phyloP scores from a whole-genome alignment of 768 basidiomycete species.

The Calocybe gangraenosa region DNA sequence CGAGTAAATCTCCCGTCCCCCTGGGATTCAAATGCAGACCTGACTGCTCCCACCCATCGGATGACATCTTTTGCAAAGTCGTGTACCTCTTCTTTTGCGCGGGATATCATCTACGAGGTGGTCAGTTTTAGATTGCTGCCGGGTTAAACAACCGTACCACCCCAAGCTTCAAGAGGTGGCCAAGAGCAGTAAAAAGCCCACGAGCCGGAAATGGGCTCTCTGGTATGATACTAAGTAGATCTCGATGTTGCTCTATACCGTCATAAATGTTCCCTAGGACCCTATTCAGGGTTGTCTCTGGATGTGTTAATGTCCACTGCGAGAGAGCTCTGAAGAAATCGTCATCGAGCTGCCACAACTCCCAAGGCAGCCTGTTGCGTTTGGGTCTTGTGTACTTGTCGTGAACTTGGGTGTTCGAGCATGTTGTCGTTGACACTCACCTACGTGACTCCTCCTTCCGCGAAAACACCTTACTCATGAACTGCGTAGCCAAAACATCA shows the following conservation, averaged over 20 bases:
- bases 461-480: no score
- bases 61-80: constrained; percentile 6
- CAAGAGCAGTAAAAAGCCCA: neutral
- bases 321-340: neutral
- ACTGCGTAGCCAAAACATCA: no score
- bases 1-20: constrained; percentile 2
- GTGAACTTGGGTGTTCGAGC: no score
- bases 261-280: neutral
- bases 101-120: no score
- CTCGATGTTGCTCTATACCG: neutral
- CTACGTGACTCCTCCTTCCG: no score
- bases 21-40: neutral
- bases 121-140: neutral
- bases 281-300: neutral
- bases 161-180: neutral
- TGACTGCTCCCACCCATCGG: constrained; percentile 5
- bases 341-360: neutral
- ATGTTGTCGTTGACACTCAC: no score
- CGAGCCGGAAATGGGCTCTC: constrained; percentile 2
- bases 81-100: neutral
- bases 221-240: neutral
- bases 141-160: neutral
- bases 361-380: neutral
- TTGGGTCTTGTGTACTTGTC: no score
- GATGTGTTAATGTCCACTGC: neutral